phyloP scores from a whole-genome alignment of 2,329 filamentous ascomycete species.

The Alternaria consortialis region DNA sequence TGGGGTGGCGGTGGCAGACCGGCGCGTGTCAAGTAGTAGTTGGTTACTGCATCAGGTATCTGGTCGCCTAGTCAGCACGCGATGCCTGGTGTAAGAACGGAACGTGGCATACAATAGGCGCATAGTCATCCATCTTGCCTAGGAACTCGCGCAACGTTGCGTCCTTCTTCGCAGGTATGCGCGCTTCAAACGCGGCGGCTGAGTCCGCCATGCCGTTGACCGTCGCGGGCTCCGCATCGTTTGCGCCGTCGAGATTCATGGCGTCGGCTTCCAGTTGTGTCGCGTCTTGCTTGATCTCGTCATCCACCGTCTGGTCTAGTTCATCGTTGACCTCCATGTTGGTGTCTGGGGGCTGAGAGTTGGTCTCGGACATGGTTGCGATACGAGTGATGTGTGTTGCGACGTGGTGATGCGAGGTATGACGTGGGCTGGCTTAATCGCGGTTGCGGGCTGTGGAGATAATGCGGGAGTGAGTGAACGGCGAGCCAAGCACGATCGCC shows the following conservation, averaged over 20 bases:
- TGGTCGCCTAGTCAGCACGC: constrained; percentile 51
- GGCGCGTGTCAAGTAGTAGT: constrained; percentile 97
- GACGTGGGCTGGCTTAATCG: constrained; percentile 15
- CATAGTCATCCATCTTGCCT: constrained; percentile 97
- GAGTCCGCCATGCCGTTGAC: constrained; percentile 54
- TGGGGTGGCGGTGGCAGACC: constrained; percentile 92
- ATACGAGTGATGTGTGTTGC: constrained; percentile 13
- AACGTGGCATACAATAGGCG: constrained; percentile 79
- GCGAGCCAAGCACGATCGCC: constrained; percentile 17
- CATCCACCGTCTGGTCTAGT: constrained; percentile 53
- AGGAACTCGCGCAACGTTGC: constrained; percentile 91
- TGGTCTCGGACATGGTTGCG: constrained; percentile 45
- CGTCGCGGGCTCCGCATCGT: constrained; percentile 44
- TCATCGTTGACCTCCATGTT: constrained; percentile 48
- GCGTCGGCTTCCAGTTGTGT: constrained; percentile 45
- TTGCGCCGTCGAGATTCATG: constrained; percentile 55
- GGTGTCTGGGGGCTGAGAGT: constrained; percentile 39
- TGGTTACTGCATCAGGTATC: constrained; percentile 97
- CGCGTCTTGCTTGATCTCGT: constrained; percentile 51
- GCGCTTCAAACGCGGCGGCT: constrained; percentile 64
- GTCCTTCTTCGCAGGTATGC: constrained; percentile 85
- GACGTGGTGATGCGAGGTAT: constrained; percentile 9
- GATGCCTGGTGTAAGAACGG: constrained; percentile 1
- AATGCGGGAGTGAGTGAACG: constrained; percentile 24
- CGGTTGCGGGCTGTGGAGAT: constrained; percentile 23